Base-by-base conservation (phyloP, 208 protist species). In the Endotrypanum monterogeii region DNA sequence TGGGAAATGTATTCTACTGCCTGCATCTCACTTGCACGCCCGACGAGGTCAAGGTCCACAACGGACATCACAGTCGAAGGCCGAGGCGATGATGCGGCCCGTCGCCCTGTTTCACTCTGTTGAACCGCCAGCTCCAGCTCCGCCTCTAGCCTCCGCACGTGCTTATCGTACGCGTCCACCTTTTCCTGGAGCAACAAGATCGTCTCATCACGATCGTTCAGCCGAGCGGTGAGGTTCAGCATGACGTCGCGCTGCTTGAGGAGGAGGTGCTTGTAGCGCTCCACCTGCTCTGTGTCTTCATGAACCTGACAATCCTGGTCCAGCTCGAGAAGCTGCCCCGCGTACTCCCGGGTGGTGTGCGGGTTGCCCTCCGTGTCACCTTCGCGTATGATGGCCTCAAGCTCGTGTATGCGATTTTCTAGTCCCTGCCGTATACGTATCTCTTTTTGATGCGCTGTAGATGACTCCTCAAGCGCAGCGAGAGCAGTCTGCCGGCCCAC, bases 181-280 rank as follows among this genome's bases (percentile, higher is more conserved):
- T 98, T 94, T 57, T 96, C 90, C 61, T 98, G 90, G 62, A 98
- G 73, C 30, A 85, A 76, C 57, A 96, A 68, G 35, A 98, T 97
- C 16, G 89, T 90, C 79, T 98, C 92, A 70, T 99, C 97, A 28
- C 96, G 82, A 76, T 99, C 96, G 73, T 97, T 97, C 3, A 99
- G 80, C 16, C 96, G 84, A 16, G 86, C 85, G 14, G 96, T 98
- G 50, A 99, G 85, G 63, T 88, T 89, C 56, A 99, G 87, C 96
- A 99, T 98, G 71, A 99, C 98, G 77, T 99, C 97, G 16, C 97
- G 88, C 84, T 99, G 98, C 85, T 98, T 98, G 56, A 98, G 76
- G 58, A 99, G 82, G n/a, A 99, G 89, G 71, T 98, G 88, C 83
- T 98, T 98, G 92, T 99, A 99, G 35, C 96, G 79, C 28, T 94